These are phyloP conservation scores for Populus ilicifolia DNA, from an alignment of 345 rosid species.

Conservation along the genomic window DNA sequence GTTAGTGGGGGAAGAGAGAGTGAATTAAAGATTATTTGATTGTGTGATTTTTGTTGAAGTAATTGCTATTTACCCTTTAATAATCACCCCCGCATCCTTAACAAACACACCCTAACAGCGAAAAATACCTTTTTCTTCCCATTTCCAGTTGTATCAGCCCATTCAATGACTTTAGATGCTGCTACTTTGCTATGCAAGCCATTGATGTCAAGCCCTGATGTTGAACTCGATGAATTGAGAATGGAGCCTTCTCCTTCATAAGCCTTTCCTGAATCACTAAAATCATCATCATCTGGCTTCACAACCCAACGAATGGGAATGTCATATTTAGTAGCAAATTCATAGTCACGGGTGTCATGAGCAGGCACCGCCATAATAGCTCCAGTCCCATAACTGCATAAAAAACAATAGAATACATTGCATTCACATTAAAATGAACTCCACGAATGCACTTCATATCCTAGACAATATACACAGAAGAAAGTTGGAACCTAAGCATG, in stretches of 20 bases:
- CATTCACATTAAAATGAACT: background rate
- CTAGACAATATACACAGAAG: background rate
- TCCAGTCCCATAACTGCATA: conserved; percentile 88
- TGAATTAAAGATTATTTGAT: no score
- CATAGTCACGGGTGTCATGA: conserved; percentile 77
- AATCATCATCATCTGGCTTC: conserved; percentile 37
- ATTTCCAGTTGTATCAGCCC: conserved; percentile 75
- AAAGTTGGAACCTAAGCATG: background rate
- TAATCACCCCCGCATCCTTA: no score
- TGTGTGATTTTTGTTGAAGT: no score
- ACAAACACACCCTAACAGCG: background rate
- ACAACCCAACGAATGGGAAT: conserved; percentile 76
- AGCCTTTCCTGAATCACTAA: conserved; percentile 45
- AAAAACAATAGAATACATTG: conserved; percentile 9
- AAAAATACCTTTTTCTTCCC: conserved; percentile 81
- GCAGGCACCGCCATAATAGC: conserved; percentile 98
- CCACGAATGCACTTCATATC: background rate
- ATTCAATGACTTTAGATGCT: conserved; percentile 58
- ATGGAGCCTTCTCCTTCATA: conserved; percentile 57
- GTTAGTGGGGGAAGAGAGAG: no score
- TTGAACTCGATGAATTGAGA: conserved; percentile 58
- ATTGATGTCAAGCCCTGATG: conserved; percentile 70
- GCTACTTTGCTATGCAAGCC: conserved; percentile 66
- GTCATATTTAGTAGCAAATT: conserved; percentile 71
- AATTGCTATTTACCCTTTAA: no score